These are phyloP conservation scores for Naganishia friedmannii DNA, from an alignment of 768 basidiomycete species.

Conservation along the genomic window DNA sequence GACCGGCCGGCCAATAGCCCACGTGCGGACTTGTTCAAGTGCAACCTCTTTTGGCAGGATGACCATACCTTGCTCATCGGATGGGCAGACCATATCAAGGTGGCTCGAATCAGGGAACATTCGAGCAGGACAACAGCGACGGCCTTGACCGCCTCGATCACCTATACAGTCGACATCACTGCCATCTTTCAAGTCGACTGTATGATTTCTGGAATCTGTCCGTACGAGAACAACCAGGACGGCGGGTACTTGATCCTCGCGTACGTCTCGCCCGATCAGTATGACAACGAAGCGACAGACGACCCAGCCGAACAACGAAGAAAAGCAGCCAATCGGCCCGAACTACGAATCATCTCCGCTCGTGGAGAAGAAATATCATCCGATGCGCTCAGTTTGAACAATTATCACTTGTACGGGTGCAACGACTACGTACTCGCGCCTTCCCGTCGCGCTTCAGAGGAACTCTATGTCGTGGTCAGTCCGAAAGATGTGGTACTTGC, in stretches of 20 bases:
- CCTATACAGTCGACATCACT: slow-evolving; percentile 72
- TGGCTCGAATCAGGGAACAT: slow-evolving; percentile 60
- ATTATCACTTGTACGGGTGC: slow-evolving; percentile 80
- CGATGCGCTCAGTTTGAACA: slow-evolving; percentile 74
- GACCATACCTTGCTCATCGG: slow-evolving; percentile 83
- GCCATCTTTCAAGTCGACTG: slow-evolving; percentile 90
- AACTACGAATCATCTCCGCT: slow-evolving; percentile 84
- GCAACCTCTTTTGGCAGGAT: slow-evolving; percentile 86
- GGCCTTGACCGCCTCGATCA: slow-evolving; percentile 44
- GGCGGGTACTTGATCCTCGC: slow-evolving; percentile 73
- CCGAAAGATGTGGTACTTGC: slow-evolving; percentile 84
- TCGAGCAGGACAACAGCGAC: slow-evolving; percentile 29
- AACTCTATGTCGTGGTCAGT: slow-evolving; percentile 76
- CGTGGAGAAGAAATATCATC: slow-evolving; percentile 81
- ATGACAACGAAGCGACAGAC: slow-evolving; percentile 67
- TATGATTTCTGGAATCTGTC: slow-evolving; percentile 87
- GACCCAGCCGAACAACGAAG: slow-evolving; percentile 73
- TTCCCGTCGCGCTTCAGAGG: slow-evolving; percentile 51
- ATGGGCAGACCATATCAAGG: slow-evolving; percentile 91
- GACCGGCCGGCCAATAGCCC: slow-evolving; percentile 78
- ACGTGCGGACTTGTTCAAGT: slow-evolving; percentile 91
- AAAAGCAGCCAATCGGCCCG: slow-evolving; percentile 84
- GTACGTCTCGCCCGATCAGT: slow-evolving; percentile 74
- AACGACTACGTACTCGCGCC: slow-evolving; percentile 81
- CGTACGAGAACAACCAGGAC: slow-evolving; percentile 56